These are phyloP conservation scores for Colletotrichum spinosum DNA, from an alignment of 2,329 filamentous ascomycete genomes.

Conservation along the genomic window DNA sequence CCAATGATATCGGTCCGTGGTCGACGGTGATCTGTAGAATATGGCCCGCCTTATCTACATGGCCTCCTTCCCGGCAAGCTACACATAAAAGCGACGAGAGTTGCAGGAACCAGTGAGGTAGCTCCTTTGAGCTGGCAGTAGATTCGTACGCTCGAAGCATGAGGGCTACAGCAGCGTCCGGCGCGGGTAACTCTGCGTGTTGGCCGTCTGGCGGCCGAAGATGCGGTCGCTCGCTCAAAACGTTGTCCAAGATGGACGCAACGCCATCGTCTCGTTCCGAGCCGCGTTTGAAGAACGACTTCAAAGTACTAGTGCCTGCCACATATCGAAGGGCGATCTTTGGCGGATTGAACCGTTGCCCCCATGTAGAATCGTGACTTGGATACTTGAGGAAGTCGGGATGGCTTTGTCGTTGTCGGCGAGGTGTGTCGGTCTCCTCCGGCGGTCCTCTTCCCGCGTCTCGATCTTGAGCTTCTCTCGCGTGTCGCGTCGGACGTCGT, in stretches of 20 bases:
- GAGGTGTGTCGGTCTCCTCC: not conserved
- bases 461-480: constrained; percentile 14
- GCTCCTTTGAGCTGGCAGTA: constrained; percentile 6
- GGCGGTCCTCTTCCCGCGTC: not conserved
- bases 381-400: not conserved
- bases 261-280: no score
- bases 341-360: no score
- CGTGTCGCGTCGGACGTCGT: constrained; percentile 22
- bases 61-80: constrained; percentile 27
- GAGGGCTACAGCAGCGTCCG: constrained; percentile 26
- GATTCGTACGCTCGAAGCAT: constrained; percentile 23
- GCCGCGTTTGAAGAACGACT: no score
- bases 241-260: not conserved
- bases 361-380: no score
- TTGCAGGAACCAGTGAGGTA: constrained; percentile 32
- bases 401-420: not conserved
- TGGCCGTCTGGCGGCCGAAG: not conserved
- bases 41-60: constrained; percentile 19
- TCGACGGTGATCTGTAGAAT: constrained; percentile 25
- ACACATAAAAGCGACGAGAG: constrained; percentile 28
- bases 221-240: constrained; percentile 14
- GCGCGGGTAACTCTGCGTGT: not conserved
- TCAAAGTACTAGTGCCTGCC: no score
- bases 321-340: no score
- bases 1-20: constrained; percentile 16